Evolutionary conservation across 108 stramenopile species (phyloP), one percentile per base, ranked within the genome.

Genomic region (Cylindrotheca fusiformis): DNA sequence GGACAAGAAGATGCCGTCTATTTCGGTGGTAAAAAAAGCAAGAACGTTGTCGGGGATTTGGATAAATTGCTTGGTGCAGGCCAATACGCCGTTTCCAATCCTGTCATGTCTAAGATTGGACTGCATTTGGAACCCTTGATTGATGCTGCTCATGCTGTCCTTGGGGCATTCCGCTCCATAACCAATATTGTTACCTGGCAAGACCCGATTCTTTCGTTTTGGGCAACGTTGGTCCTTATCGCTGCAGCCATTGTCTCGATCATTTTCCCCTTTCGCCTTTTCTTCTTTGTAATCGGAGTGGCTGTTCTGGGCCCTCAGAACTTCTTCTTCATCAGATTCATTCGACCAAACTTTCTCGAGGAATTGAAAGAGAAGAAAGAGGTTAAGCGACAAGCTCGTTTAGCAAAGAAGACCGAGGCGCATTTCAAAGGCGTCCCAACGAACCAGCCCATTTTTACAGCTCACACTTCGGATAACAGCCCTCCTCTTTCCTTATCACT

Each of bases 131-230:
- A 63, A 52, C 76, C 80, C 21, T 32, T 81, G 2, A 49, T 81
- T 25, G 62, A 65, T 24, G 61, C 73, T 25, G 36, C 57, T 2
- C 63, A 65, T 19, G 51, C 55, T 58, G 58, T 54, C 32, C 57
- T 75, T 3, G 30, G 54, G 30, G 17, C 68, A 3, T 60, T 65
- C 55, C 77, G 88, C 29, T 64, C 74, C 25, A 44, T 48, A 1
- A 84, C 77, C 72, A 89, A 89, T 29, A 54, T 86, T 14, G 58
- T 80, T 10, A 84, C 78, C n/a, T 86, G 88, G 88, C 60, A 72
- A 52, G 88, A 89, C 61, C 88, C 88, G 0, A 67, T 73, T 27
- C 36, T 85, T 14, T 81, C 88, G 10, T 83, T 79, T 57, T 76
- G 69, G 70, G 54, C 71, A 25, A 71, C 75, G 21, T 0, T 78